Base-by-base conservation (phyloP, 768 basidiomycete species). In the Scleroderma bovista region DNA sequence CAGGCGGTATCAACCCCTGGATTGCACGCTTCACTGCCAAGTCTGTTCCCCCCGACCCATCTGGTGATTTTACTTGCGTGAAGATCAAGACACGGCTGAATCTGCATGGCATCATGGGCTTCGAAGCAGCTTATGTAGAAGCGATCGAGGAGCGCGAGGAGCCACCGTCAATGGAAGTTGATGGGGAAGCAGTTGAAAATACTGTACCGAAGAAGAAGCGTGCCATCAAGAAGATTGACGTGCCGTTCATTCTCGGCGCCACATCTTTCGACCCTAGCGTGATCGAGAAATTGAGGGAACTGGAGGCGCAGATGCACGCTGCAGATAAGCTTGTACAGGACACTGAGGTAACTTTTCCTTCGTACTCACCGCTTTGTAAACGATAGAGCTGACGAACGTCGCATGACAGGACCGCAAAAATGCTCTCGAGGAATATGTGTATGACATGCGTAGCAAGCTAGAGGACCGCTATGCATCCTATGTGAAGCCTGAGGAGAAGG, bases 391-490 rank as follows among this genome's bases (percentile, higher is more conserved):
- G 33, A 55, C 45, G 10, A 24, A 13, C 11, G 19, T 40, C 13
- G 34, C 34, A 20, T 48, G 3, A 29, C 15, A 95, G 92, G 90
- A 98, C 70, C 84, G 90, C 69, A 99, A 97, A 75, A 99, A 99
- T 65, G 93, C 94, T 4, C 83, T 99, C 13, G 95, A 99, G 73
- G 96, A 98, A 72, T 97, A 95, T 74, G 88, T 98, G 51, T 97
- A 97, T 72, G 95, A 98, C 68, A 93, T 79, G 62, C 88, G 93
- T 34, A 75, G 81, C 69, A 95, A 96, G 74, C 80, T 99, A 52
- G 94, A 97, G 33, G 89, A 86, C 42, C 82, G 87, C 45, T 96
- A 89, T 62, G 83, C 84, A 16, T 43, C 80, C 12, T 98, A 75
- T 69, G 88, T 87, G 46, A 78, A 86, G 61, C 44, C 82, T 0